A percentile compares a stretch with the other conserved stretches of the same genome.
Conservation (phyloP, 805 yeast genomes). For the Saturnispora kantuleensis region DNA sequence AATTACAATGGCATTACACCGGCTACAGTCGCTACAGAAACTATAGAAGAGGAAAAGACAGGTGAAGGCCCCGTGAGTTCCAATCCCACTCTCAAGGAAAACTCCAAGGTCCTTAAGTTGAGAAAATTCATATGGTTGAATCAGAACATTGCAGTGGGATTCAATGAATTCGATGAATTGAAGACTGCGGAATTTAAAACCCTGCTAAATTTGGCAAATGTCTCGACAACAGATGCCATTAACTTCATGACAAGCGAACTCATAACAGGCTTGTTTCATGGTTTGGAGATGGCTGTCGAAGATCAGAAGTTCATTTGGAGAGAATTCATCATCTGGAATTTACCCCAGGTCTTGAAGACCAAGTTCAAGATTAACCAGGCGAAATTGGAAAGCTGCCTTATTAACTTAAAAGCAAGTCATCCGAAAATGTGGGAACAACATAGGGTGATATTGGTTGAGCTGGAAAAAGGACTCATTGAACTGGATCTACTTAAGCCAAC, state of each 20-base stretch:
- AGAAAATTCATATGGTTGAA: conserved; percentile 26
- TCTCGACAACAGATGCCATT: conserved; percentile 24
- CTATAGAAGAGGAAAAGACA: not conserved
- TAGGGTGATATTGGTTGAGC: conserved; percentile 12
- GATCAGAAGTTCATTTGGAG: conserved; percentile 19
- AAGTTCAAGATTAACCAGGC: conserved; percentile 23
- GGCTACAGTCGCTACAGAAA: not conserved
- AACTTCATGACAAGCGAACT: conserved; percentile 24
- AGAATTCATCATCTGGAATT: conserved; percentile 19
- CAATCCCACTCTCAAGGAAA: conserved; percentile 3
- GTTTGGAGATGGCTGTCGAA: conserved; percentile 16
- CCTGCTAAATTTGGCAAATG: conserved; percentile 21
- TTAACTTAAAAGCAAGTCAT: conserved; percentile 17
- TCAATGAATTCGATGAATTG: conserved; percentile 17
- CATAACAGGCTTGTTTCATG: conserved; percentile 20
- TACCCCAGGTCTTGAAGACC: conserved; percentile 19
- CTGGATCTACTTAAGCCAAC: conserved; percentile 17
- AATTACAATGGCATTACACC: not conserved
- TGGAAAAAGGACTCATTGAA: conserved; percentile 16
- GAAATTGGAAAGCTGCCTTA: conserved; percentile 16
- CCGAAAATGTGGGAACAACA: conserved; percentile 8
- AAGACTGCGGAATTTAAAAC: conserved; percentile 22
- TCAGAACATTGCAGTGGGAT: conserved; percentile 21
- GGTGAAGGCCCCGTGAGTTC: too few relatives aligned
- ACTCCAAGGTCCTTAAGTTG: conserved; percentile 15